A percentile compares a stretch with the other conserved stretches of the same genome.
phyloP scores from a whole-genome alignment of 1,139 yeast species.

The Candida anutae region DNA sequence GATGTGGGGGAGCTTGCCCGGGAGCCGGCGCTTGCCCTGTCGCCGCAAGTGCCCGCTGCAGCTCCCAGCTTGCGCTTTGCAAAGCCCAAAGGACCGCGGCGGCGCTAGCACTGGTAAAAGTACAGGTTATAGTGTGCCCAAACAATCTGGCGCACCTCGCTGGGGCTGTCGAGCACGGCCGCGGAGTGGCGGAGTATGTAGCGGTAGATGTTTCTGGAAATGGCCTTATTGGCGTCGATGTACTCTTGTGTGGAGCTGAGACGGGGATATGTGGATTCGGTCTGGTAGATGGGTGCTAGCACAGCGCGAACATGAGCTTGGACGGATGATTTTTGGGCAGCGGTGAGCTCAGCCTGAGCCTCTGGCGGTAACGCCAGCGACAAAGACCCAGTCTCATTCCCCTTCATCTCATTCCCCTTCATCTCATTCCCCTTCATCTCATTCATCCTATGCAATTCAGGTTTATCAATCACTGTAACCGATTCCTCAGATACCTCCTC shows the following conservation, averaged over 20 bases:
- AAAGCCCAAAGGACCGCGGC: conserved; percentile 53
- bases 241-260: conserved; percentile 25
- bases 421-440: too few species aligned
- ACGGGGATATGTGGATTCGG: conserved; percentile 13
- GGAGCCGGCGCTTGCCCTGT: too few species aligned
- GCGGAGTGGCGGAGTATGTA: too few species aligned
- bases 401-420: too few species aligned
- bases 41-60: too few species aligned
- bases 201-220: conserved; percentile 43
- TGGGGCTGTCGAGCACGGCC: too few species aligned
- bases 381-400: too few species aligned
- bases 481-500: too few species aligned
- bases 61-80: conserved; percentile 31
- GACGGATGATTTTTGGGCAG: conserved; percentile 40
- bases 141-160: neutral
- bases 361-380: too few species aligned
- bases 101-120: conserved; percentile 18
- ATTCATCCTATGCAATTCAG: too few species aligned
- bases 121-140: neutral
- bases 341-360: too few species aligned
- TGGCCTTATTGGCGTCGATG: conserved; percentile 27
- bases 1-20: conserved; percentile 39
- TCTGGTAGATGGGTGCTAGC: conserved; percentile 41
- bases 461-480: too few species aligned
- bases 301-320: conserved; percentile 47